phyloP scores from a whole-genome alignment of 345 rosid genomes.

The Hibiscus mutabilis region DNA sequence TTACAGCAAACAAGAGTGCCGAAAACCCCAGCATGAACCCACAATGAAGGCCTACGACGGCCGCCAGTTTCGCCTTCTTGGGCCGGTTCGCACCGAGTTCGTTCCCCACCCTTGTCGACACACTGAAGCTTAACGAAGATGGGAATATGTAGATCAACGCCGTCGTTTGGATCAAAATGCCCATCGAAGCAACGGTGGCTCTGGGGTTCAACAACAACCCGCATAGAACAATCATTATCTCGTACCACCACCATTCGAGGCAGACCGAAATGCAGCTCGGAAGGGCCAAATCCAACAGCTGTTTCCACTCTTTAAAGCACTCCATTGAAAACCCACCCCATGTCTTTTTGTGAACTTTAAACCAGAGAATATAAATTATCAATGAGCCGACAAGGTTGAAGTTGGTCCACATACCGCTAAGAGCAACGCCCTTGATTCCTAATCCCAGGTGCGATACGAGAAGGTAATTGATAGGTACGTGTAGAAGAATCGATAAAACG shows the following conservation, averaged over 20 bases:
- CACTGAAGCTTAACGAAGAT: conserved; percentile 68
- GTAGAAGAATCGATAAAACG: conserved; percentile 47
- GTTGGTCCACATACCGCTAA: conserved; percentile 63
- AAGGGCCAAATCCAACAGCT: conserved; percentile 43
- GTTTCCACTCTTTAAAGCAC: conserved; percentile 52
- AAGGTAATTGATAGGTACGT: conserved; percentile 55
- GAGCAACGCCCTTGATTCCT: conserved; percentile 70
- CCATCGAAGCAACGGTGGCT: conserved; percentile 74
- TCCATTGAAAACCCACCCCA: conserved; percentile 55
- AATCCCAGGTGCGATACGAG: conserved; percentile 43
- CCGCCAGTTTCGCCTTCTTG: conserved; percentile 42
- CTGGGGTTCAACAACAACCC: conserved; percentile 52
- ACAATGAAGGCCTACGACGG: conserved; percentile 42
- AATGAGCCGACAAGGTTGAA: conserved; percentile 57
- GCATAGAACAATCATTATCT: conserved; percentile 68
- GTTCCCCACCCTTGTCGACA: conserved; percentile 69
- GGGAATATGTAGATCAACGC: conserved; percentile 73
- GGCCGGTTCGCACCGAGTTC: conserved; percentile 63
- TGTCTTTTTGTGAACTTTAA: conserved; percentile 36
- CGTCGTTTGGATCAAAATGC: conserved; percentile 71
- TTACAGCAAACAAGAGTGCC: conserved; percentile 38
- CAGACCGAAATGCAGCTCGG: conserved; percentile 80
- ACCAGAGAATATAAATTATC: conserved; percentile 44
- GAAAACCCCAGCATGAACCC: conserved; percentile 52
- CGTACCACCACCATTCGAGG: conserved; percentile 94